phyloP scores from a whole-genome alignment of 2,329 filamentous ascomycete species.

The Colletotrichum sp. region DNA sequence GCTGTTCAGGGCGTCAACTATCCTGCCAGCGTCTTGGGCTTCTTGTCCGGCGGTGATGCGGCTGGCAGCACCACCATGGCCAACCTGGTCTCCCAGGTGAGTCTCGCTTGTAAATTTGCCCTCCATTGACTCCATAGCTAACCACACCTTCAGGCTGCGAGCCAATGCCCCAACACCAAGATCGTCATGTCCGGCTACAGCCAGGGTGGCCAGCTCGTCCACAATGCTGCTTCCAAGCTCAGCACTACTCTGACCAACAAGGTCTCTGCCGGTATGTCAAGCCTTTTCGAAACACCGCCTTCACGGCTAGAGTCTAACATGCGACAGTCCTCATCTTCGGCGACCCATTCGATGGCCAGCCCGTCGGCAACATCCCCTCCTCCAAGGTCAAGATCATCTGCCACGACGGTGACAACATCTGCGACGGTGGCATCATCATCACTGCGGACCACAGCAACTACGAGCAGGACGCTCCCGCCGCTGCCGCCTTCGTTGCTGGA shows the following conservation, averaged over 20 bases:
- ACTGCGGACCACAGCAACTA: constrained; percentile 31
- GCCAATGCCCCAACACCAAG: constrained; percentile 49
- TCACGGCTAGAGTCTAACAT: neutral
- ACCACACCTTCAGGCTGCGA: constrained; percentile 32
- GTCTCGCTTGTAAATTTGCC: neutral
- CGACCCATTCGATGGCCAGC: constrained; percentile 13
- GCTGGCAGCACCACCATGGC: constrained; percentile 48
- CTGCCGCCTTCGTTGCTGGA: constrained; percentile 30
- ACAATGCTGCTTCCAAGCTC: constrained; percentile 45
- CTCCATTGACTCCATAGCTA: neutral
- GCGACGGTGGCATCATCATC: constrained; percentile 30
- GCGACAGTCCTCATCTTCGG: constrained; percentile 21
- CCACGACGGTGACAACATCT: constrained; percentile 36
- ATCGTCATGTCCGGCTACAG: constrained; percentile 55
- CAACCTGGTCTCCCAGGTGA: neutral
- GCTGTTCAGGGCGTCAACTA: constrained; percentile 62
- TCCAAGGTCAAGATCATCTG: constrained; percentile 30
- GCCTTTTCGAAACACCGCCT: neutral
- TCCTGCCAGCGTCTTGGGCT: constrained; percentile 47
- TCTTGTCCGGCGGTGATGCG: constrained; percentile 49
- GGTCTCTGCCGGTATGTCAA: constrained; percentile 28
- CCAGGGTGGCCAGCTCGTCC: constrained; percentile 44
- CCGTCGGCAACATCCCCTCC: neutral
- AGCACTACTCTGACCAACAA: constrained; percentile 36
- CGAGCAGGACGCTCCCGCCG: constrained; percentile 30